Percentiles rank a stretch among this genome's conserved stretches.
Evolutionary conservation across 2,329 filamentous ascomycete species (phyloP).

Genomic region (Ilyonectria robusta): DNA sequence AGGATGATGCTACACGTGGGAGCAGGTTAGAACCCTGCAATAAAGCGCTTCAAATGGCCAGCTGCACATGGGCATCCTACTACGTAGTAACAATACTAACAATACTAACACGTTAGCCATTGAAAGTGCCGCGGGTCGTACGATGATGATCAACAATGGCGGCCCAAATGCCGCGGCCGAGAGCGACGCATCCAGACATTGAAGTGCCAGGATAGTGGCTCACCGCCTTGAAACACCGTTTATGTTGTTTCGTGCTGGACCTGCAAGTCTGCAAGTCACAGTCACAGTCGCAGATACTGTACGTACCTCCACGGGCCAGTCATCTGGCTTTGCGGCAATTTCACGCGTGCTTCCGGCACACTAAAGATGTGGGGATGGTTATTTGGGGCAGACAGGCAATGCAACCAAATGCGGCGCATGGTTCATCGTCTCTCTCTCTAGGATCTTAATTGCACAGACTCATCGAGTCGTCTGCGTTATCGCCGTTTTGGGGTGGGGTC

Average conservation of each 20-base stretch:
- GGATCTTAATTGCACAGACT: slow-evolving; percentile 9
- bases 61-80: slow-evolving; percentile 5
- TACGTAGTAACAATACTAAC: background rate
- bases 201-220: slow-evolving; percentile 4
- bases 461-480: slow-evolving; percentile 6
- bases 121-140: slow-evolving; percentile 25
- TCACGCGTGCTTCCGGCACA: slow-evolving; percentile 9
- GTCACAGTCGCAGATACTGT: background rate
- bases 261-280: slow-evolving; percentile 22
- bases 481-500: slow-evolving; percentile 16
- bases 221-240: slow-evolving; percentile 14
- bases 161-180: slow-evolving; percentile 15
- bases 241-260: slow-evolving; percentile 2
- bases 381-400: slow-evolving; percentile 6
- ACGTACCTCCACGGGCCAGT: background rate
- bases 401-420: background rate
- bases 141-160: slow-evolving; percentile 19
- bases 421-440: background rate
- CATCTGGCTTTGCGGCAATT: slow-evolving; percentile 18
- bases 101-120: slow-evolving; percentile 7
- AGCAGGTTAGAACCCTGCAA: slow-evolving; percentile 25
- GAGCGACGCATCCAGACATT: slow-evolving; percentile 2
- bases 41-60: slow-evolving; percentile 5
- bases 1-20: slow-evolving; percentile 30
- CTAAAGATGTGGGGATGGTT: slow-evolving; percentile 13